phyloP scores from a whole-genome alignment of 495 filamentous ascomycete genomes.

The Beverwykella pulmonaria region DNA sequence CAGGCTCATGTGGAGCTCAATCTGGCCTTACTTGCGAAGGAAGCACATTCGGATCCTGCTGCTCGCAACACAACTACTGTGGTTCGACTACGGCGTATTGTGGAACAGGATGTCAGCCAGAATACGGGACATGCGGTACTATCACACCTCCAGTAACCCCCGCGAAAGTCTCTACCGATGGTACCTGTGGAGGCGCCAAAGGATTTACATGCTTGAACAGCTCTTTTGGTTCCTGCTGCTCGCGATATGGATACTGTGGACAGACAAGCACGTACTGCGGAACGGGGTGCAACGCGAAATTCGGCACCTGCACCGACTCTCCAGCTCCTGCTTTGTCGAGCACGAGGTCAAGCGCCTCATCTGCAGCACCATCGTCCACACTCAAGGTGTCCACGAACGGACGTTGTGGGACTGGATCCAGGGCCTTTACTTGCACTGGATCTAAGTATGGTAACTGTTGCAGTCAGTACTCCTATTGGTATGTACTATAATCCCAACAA shows the following conservation, averaged over 20 bases:
- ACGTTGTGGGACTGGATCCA: not conserved
- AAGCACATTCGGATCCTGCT: not conserved
- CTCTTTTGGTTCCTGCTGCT: not conserved
- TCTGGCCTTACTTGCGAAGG: not conserved
- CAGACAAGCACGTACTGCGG: not conserved
- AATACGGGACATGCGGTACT: not conserved
- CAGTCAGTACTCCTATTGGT: slow-evolving; percentile 1
- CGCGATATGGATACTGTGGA: not conserved
- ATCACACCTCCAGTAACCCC: not conserved
- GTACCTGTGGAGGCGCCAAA: not conserved
- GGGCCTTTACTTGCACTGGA: not conserved
- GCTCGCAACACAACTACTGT: not conserved
- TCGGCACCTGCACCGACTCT: not conserved
- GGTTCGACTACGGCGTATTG: not conserved
- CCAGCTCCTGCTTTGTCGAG: not conserved
- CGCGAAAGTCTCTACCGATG: not conserved
- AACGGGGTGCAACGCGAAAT: not conserved
- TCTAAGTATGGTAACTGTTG: not conserved
- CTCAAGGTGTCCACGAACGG: not conserved
- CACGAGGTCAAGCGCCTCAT: not conserved
- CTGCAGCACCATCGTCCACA: not conserved
- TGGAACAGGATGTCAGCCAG: not conserved
- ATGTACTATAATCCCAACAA: not conserved
- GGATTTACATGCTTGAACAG: not conserved
- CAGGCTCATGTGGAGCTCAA: not conserved